Conservation (phyloP, 148 eudicot genomes). For the Silene uniflora region DNA sequence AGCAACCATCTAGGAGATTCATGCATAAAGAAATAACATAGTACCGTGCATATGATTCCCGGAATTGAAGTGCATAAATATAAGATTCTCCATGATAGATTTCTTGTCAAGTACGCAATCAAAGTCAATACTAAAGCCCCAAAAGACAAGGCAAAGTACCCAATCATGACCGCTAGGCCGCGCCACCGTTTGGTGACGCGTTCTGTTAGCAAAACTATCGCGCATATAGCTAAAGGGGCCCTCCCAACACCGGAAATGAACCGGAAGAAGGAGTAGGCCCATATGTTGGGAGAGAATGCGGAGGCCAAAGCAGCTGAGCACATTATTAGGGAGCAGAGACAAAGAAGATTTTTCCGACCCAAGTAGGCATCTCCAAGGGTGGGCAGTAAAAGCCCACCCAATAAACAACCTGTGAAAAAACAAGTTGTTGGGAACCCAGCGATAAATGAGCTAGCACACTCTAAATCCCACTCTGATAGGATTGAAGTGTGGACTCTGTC, state of each 20-base stretch:
- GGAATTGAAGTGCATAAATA: no score
- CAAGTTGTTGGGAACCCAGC: conserved; percentile 16
- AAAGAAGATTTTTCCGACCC: conserved; percentile 22
- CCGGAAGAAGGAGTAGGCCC: conserved; percentile 18
- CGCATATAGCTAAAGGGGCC: conserved; percentile 12
- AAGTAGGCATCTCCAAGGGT: conserved; percentile 17
- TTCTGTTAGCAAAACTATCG: conserved; percentile 17
- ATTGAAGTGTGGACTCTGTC: conserved; percentile 16
- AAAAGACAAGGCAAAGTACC: conserved; percentile 13
- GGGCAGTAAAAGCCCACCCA: conserved; percentile 11
- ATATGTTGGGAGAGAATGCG: conserved; percentile 19
- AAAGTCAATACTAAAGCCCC: background rate
- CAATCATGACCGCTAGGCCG: background rate
- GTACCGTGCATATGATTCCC: conserved; percentile 9
- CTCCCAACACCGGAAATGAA: conserved; percentile 17
- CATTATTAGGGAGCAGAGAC: conserved; percentile 1
- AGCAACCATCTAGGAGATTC: conserved; percentile 32
- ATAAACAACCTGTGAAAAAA: conserved; percentile 17
- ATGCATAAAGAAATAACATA: conserved; percentile 9
- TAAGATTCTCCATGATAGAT: conserved; percentile 20
- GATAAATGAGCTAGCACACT: conserved; percentile 18
- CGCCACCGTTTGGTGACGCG: conserved; percentile 20
- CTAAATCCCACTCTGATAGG: conserved; percentile 22
- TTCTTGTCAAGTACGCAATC: conserved; percentile 10
- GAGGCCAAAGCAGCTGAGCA: conserved; percentile 10